Evolutionary conservation across 2,329 filamentous ascomycete species (phyloP), one percentile per base, ranked within the genome.

Genomic region (Xylaria sp.): DNA sequence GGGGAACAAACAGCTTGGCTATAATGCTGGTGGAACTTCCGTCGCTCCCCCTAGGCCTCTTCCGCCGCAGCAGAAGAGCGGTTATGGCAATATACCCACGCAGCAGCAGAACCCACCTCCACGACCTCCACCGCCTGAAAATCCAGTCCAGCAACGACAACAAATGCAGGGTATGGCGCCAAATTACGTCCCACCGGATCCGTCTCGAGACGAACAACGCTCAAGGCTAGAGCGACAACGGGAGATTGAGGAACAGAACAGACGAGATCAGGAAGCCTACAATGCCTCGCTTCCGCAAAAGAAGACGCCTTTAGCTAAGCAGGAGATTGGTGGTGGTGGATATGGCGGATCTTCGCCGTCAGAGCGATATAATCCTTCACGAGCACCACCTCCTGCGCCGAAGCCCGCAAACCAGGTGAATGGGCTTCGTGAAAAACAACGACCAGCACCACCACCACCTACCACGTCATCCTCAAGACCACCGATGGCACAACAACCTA

Each of bases 271-370:
- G 74, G 94, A 96, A 78, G 93, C 90, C 20, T 98, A 97, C 81
- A 97, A 98, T 80, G 92, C 93, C 43, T 94, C 93, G 28, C 83
- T 98, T 68, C 95, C 94, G 39, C 92, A 97, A 84, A 90, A 87
- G 71, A 93, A 93, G 78, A 83, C 90, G 12, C 93, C 93, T 2
- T 77, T 96, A 73, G 94, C 94, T 39, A 93, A 98, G 79, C 94
- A 98, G 81, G 96, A 98, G 80, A 83, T 98, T 48, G 92, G 89
- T 39, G 86, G 88, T 48, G 92, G 89, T 39, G 86, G 88, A 48
- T 84, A 86, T 70, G 82, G 85, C 54, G 74, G 84, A 23, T 79
- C 86, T 15, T 78, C 83, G n/a, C 76, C 82, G 5, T 68, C 79
- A 56, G 88, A 90, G 75, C 89, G 94, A 70, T 98, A 94, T 81